Conservation (phyloP, 495 filamentous ascomycete genomes). For the Penicillium odoratum region DNA sequence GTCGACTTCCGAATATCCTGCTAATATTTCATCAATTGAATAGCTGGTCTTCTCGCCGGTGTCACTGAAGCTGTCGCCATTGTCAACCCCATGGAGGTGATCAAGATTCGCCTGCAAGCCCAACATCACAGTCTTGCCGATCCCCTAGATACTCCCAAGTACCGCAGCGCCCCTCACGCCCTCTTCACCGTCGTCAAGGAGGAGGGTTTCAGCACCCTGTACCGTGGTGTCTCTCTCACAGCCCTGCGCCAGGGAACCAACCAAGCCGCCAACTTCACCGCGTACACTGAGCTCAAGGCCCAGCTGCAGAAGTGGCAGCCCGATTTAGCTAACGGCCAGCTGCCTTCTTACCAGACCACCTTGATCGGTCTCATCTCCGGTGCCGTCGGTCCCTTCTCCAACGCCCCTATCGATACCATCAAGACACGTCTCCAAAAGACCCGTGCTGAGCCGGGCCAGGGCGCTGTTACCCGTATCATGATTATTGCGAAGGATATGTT, state of each 20-base stretch:
- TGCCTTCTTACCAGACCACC: conserved; percentile 89
- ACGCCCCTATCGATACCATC: conserved; percentile 98
- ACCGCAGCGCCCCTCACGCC: conserved; percentile 96
- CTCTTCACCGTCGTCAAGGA: conserved; percentile 89
- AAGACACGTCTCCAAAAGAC: conserved; percentile 95
- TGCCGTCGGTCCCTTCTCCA: conserved; percentile 92
- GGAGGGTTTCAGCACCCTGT: conserved; percentile 83
- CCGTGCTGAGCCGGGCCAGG: conserved; percentile 76
- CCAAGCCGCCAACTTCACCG: conserved; percentile 98
- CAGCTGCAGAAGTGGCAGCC: conserved; percentile 69
- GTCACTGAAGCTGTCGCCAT: conserved; percentile 95
- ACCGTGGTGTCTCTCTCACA: conserved; percentile 90
- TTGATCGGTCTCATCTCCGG: conserved; percentile 88
- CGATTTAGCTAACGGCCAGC: conserved; percentile 52
- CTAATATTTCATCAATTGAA: neutral
- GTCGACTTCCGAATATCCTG: neutral
- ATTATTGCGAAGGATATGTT: conserved; percentile 89
- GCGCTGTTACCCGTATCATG: conserved; percentile 72
- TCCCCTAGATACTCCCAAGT: conserved; percentile 87
- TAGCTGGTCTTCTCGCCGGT: conserved; percentile 86
- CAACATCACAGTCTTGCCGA: conserved; percentile 96
- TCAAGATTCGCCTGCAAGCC: conserved; percentile 97
- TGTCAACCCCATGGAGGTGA: conserved; percentile 97
- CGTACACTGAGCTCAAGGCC: conserved; percentile 91
- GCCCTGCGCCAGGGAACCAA: conserved; percentile 93